Evolutionary conservation across 495 filamentous ascomycete species (phyloP), one percentile per base, ranked within the genome.

Genomic region (Xylaria telfairii): DNA sequence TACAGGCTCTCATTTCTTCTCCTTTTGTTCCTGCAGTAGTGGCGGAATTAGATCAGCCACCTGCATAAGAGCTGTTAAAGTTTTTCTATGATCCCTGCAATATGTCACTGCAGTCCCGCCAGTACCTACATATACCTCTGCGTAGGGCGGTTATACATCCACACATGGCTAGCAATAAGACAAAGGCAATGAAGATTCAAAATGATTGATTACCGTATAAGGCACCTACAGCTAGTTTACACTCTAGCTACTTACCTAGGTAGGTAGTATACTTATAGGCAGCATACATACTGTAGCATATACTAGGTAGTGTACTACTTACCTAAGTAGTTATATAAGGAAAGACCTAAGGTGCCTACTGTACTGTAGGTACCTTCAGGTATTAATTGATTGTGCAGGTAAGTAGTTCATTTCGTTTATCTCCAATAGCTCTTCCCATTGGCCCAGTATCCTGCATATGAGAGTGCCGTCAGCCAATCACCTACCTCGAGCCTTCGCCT

Each of bases 321-420:
- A 15, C 19, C 9, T 32, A 1, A 19, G 15, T 34, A 57, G 1
- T 13, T 5, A 5, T 17, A n/a, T 30, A 21, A 15, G 47, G 24
- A 10, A 19, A 26, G 17, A 34, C 53, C 53, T 34, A 53, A 10
- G 3, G 13, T 4, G n/a, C 21, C 49, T 53, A 53, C 7, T 24
- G 28, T 10, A 57, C 26, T 32, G 32, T 3, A 21, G 32, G 17
- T 53, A 53, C 5, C 12, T 8, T 26, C 24, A 9, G n/a, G 30
- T 60, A 21, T 59, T n/a, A 42, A 62, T 62, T 17, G 37, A 42
- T 42, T 28, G 37, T 28, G 57, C 53, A 34, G 6, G 17, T 49
- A n/a, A n/a, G n/a, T n/a, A n/a, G 34, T 44, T 67, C 65, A 59
- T 68, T 53, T 68, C 65, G 65, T 57, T 68, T 68, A n/a, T 37